Percentiles rank a stretch among this genome's conserved stretches.
phyloP scores from a whole-genome alignment of 495 filamentous ascomycete species.

The Annulohypoxylon bovei region DNA sequence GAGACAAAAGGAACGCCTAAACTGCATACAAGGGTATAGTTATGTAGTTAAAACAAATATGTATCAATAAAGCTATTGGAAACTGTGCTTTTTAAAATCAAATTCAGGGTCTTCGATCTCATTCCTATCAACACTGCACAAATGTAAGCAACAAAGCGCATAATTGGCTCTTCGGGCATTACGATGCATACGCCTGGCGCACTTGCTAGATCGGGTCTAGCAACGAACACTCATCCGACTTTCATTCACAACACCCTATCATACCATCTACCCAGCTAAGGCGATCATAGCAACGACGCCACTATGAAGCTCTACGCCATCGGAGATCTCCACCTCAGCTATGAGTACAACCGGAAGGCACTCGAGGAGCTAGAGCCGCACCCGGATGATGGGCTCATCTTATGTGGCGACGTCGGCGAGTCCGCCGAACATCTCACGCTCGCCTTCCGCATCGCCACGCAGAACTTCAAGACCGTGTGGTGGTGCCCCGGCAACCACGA shows the following conservation, averaged over 20 bases:
- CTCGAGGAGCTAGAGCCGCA: constrained; percentile 44
- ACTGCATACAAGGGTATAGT: not conserved
- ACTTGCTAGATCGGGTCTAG: constrained; percentile 11
- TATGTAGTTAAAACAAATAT: not conserved
- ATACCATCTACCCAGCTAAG: not conserved
- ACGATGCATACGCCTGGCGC: constrained; percentile 12
- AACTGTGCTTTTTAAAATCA: not conserved
- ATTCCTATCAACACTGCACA: not conserved
- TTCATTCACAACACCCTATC: constrained; percentile 21
- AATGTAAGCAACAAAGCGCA: constrained; percentile 11
- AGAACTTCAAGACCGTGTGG: constrained; percentile 43
- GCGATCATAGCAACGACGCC: constrained; percentile 16
- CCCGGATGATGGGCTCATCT: constrained; percentile 47
- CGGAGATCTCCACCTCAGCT: constrained; percentile 50
- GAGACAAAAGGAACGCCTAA: not conserved
- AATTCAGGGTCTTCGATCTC: not conserved
- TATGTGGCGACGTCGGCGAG: constrained; percentile 50
- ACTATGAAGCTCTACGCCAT: constrained; percentile 51
- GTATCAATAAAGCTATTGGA: not conserved
- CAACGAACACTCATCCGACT: not conserved
- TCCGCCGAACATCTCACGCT: constrained; percentile 43
- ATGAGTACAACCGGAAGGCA: constrained; percentile 45
- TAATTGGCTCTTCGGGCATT: constrained; percentile 24
- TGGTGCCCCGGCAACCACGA: constrained; percentile 53
- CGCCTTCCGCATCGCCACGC: constrained; percentile 41